Conservation (phyloP, 176 grass and related monocot genomes). For the bread wheat (Triticum aestivum) region IWGSC_CS_RefSeq_v2.1 NC_057814.1:232607173-232607672, state of each 20-base stretch:
- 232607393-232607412: neutral
- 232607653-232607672: neutral
- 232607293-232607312: constrained; percentile 81
- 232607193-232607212: constrained; percentile 62
- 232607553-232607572: constrained; percentile 6
- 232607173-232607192: constrained; percentile 73
- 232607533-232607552: neutral
- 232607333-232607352: neutral
- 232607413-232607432: neutral
- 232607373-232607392: neutral
- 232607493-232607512: neutral
- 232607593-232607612: neutral
- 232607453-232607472: neutral
- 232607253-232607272: constrained; percentile 46
- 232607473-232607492: neutral
- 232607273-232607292: constrained; percentile 51
- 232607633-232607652: neutral
- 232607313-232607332: constrained; percentile 81
- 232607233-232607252: constrained; percentile 65
- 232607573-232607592: neutral
- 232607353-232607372: neutral
- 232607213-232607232: constrained; percentile 65
- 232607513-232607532: neutral
- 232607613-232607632: neutral
- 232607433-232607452: neutral